Base-by-base conservation (phyloP, 208 protist genomes). In the Endotrypanum monterogeii region DNA sequence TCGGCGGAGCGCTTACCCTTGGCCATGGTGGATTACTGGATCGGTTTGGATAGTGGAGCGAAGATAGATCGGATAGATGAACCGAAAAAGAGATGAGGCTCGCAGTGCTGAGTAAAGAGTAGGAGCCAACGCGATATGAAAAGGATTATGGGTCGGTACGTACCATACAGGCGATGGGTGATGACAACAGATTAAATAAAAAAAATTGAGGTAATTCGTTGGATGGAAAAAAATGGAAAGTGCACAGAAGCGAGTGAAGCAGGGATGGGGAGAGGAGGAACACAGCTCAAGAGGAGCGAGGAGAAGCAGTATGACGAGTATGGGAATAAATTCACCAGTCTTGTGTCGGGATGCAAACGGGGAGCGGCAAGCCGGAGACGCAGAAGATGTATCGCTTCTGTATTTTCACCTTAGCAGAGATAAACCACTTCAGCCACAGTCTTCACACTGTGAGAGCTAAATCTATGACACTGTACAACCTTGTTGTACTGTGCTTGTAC, bases 1-100 rank as follows among this genome's bases (percentile, higher is more conserved):
- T 84, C 83, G 55, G 80, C 82, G 83, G 84, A 89, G 61, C 79
- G 89, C 84, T 93, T 93, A 63, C 89, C 89, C 81, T 93, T 91
- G 81, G 86, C 84, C 89, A 93, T 91, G 50, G 57, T n/a, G n/a
- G 41, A 12, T 46, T 3, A 9, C 9, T 46, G 41, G 9, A 9
- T 46, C 41, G 7, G 41, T 3, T 84, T 63, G 58, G 62, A 39
- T 56, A 30, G 44, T 6, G 30, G 50, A 35, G 54, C 23, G 7
- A 67, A 39, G 41, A 5, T 18, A 30, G n/a, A 41, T 51, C 0
- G 5, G 41, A 52, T n/a, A 63, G 58, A 63, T 41, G 58, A 63
- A 7, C 58, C 25, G 58, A 46, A 35, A 52, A 67, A 9, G 39
- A 1, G 23, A 41, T 20, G 23, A 23, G 62, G 23, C 41, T 61